phyloP scores from a whole-genome alignment of 805 yeast species.

The Cyberlindnera euphorbiiphila region DNA sequence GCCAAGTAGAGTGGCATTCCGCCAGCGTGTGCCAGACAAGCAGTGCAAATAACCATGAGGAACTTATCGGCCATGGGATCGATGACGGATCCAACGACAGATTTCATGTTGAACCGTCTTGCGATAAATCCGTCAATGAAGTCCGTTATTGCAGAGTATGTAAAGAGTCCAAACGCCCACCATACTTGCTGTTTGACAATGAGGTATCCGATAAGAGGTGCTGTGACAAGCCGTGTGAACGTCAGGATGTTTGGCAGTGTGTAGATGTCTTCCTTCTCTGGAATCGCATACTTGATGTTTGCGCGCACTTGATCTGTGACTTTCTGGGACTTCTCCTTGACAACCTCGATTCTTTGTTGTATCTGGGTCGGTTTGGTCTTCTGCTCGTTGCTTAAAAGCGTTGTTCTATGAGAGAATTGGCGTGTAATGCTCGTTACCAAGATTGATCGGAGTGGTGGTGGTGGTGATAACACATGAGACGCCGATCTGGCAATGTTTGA shows the following conservation, averaged over 20 bases:
- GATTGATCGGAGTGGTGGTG: too few species aligned
- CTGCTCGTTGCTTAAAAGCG: not conserved
- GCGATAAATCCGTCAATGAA: conserved; percentile 92
- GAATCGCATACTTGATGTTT: conserved; percentile 29
- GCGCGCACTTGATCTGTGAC: conserved; percentile 30
- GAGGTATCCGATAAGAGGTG: conserved; percentile 83
- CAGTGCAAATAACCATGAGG: conserved; percentile 81
- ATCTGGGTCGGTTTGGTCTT: conserved; percentile 2
- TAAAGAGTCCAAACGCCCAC: conserved; percentile 68
- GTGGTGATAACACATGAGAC: too few species aligned
- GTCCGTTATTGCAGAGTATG: conserved; percentile 87
- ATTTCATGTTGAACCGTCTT: conserved; percentile 66
- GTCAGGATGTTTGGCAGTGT: conserved; percentile 89
- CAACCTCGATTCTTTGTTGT: conserved; percentile 3
- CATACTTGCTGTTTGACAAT: conserved; percentile 60
- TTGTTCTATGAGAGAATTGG: not conserved
- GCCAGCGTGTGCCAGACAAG: conserved; percentile 63
- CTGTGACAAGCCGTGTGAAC: conserved; percentile 67
- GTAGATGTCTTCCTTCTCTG: conserved; percentile 56
- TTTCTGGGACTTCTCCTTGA: conserved; percentile 21
- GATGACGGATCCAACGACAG: conserved; percentile 83
- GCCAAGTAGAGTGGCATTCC: conserved; percentile 72
- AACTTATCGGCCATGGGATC: conserved; percentile 96
- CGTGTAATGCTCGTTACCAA: too few species aligned
- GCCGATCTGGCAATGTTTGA: too few species aligned